Evolutionary conservation across 2,329 filamentous ascomycete species (phyloP).

Genomic region (Claviceps sp.): DNA sequence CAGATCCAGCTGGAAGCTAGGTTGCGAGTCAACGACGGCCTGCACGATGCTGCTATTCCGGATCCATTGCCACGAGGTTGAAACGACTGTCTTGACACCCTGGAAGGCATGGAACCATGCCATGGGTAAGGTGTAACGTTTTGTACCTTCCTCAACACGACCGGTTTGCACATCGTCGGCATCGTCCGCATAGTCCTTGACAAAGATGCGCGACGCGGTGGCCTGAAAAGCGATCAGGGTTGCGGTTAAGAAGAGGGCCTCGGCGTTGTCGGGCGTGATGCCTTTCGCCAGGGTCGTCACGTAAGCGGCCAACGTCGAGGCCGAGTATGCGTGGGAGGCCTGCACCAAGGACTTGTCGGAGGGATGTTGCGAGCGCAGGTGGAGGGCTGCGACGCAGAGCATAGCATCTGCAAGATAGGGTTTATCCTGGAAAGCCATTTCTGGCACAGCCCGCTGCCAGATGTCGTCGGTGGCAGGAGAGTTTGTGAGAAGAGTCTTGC

Average conservation of each 20-base stretch:
- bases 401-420: conserved; percentile 50
- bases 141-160: conserved; percentile 19
- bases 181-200: conserved; percentile 36
- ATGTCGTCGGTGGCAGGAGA: conserved; percentile 38
- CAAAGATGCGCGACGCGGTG: conserved; percentile 48
- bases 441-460: conserved; percentile 47
- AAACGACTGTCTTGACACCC: conserved; percentile 51
- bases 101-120: conserved; percentile 56
- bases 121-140: conserved; percentile 43
- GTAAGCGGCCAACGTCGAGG: conserved; percentile 48
- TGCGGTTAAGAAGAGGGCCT: conserved; percentile 48
- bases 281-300: conserved; percentile 41
- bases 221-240: conserved; percentile 55
- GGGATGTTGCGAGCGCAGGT: conserved; percentile 42
- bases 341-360: conserved; percentile 46
- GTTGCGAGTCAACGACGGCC: conserved; percentile 51
- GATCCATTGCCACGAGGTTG: conserved; percentile 51
- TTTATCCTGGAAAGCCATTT: conserved; percentile 45
- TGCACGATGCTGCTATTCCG: conserved; percentile 42
- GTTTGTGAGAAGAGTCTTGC: conserved; percentile 43
- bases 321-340: conserved; percentile 52
- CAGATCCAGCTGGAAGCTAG: conserved; percentile 46
- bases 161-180: conserved; percentile 3
- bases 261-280: conserved; percentile 45
- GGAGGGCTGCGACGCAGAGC: conserved; percentile 49